Evolutionary conservation across 2,329 filamentous ascomycete species (phyloP), one percentile per base, ranked within the genome.

Genomic region (Cyphellophora europaea): DNA sequence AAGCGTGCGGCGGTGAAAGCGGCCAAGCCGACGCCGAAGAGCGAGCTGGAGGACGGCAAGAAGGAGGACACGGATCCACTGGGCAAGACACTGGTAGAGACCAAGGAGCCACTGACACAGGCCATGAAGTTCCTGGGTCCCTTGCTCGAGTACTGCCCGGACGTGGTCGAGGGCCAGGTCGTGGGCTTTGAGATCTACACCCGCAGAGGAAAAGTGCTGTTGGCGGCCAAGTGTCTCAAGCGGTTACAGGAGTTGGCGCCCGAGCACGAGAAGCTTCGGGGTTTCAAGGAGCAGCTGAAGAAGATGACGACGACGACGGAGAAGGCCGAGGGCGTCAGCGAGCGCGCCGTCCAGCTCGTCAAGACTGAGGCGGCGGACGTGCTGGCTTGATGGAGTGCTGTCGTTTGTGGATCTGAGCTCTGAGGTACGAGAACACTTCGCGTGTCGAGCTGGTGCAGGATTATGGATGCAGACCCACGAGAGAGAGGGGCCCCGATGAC

Each of bases 21-120:
- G 16, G 72, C 76, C 36, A 68, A 67, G 15, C 68, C 71, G 19
- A 74, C 72, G 27, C 74, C 71, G 16, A 82, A 79, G 41, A 65
- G 67, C 38, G 46, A 53, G 12, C 61, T 64, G 35, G 70, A 66
- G 11, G 74, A 77, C 44, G 63, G 69, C 6, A 91, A 88, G 67
- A 94, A 93, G 67, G 82, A 84, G 60, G 91, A 98, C 49, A 74
- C 83, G 13, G 91, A 98, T 58, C 89, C 91, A 16, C 68, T 82
- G 19, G 91, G 93, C 27, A 65, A 78, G 49, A 84, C 83, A 58
- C 69, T 96, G 38, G 75, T 84, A 12, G 75, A 82, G 41, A 94
- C 89, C 3, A 72, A 78, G 38, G 80, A 91, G 37, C 89, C 91
- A 6, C 63, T 98, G 29, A 79, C 77, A 31, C 87, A 91, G 51